Conservation (phyloP, 2,329 filamentous ascomycete species). For the Epichloe festucae region DNA sequence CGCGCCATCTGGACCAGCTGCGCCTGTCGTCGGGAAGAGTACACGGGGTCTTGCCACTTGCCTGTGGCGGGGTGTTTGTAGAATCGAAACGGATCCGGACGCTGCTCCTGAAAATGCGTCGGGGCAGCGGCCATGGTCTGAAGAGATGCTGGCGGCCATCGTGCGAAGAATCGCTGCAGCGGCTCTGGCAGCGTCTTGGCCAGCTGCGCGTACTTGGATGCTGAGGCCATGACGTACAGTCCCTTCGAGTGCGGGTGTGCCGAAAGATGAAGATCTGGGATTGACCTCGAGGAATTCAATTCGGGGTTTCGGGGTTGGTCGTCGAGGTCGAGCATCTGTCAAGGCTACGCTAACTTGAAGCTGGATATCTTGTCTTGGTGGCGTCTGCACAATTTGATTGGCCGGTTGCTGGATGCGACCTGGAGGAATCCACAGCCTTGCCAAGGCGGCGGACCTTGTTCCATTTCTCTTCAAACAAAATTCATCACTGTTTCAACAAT, state of each 20-base stretch:
- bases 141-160: constrained; percentile 64
- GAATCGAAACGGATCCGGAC: constrained; percentile 69
- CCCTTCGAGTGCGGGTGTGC: neutral
- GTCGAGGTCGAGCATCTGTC: neutral
- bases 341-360: constrained; percentile 6
- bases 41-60: constrained; percentile 71
- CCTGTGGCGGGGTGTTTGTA: constrained; percentile 68
- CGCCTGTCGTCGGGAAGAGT: constrained; percentile 76
- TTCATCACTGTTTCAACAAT: too few species aligned
- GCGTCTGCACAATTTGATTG: constrained; percentile 5
- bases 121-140: constrained; percentile 30
- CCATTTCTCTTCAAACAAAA: neutral
- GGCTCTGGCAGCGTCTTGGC: constrained; percentile 63
- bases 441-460: neutral
- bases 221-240: constrained; percentile 19
- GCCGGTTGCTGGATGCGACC: neutral
- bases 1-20: constrained; percentile 79
- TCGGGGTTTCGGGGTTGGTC: neutral
- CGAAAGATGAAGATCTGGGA: neutral
- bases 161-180: constrained; percentile 75
- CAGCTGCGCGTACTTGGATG: constrained; percentile 37
- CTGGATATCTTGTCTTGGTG: neutral
- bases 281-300: neutral
- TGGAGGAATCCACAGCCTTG: constrained; percentile 7
- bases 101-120: constrained; percentile 41